Conservation (phyloP, 129 eudicot species). For the Dittrichia graveolens region DNA sequence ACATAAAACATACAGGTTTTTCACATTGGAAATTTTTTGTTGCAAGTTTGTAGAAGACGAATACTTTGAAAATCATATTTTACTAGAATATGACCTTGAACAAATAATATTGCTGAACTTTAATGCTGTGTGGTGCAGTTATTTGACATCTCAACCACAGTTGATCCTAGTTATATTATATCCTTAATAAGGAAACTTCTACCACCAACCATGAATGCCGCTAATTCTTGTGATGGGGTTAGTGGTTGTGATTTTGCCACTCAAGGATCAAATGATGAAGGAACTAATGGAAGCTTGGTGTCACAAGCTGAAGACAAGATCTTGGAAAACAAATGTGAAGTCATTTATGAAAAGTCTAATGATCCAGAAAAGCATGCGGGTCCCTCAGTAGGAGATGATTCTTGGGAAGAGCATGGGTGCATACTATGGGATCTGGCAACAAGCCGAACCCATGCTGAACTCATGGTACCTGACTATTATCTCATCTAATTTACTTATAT, state of each 20-base stretch:
- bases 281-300: constrained; percentile 24
- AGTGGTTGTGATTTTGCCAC: not conserved
- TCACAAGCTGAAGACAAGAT: constrained; percentile 24
- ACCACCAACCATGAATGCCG: constrained; percentile 47
- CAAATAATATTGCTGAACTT: not conserved
- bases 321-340: constrained; percentile 33
- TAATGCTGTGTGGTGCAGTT: constrained; percentile 47
- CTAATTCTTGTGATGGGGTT: constrained; percentile 18
- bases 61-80: too few relatives aligned
- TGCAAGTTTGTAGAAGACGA: too few relatives aligned
- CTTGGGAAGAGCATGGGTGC: constrained; percentile 95
- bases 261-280: constrained; percentile 29
- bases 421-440: constrained; percentile 94
- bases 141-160: constrained; percentile 85
- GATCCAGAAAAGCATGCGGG: constrained; percentile 27
- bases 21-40: too few relatives aligned
- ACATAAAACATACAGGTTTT: too few relatives aligned
- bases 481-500: not conserved
- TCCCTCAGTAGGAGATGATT: constrained; percentile 45
- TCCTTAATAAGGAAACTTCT: constrained; percentile 88
- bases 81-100: too few relatives aligned
- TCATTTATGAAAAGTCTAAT: constrained; percentile 42
- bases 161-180: constrained; percentile 89
- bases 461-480: constrained; percentile 57
- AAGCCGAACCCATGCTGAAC: constrained; percentile 76